Evolutionary conservation across 495 filamentous ascomycete species (phyloP), one percentile per base, ranked within the genome.

Genomic region (Podospora didyma): DNA sequence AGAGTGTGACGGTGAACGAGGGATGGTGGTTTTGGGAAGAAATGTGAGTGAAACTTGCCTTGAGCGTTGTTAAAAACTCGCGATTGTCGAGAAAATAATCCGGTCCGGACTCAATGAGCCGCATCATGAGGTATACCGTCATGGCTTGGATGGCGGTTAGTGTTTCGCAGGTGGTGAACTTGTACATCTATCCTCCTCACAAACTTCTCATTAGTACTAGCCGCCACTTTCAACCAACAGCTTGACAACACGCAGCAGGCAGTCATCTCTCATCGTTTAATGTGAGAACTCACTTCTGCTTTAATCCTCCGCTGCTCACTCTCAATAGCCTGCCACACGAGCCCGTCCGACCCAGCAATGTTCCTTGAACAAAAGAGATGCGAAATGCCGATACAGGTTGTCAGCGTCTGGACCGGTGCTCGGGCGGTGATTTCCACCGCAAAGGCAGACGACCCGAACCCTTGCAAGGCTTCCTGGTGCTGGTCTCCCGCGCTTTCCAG

Each of bases 81-180:
- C 37, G 19, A 26, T 59, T 48, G 22, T 23, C 22, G 17, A 48
- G 2, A 17, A 59, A 50, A 23, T 54, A 49, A 5, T 48, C 50
- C 34, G 14, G 21, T 4, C 56, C 56, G 7, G 50, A 59, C 1
- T 48, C 26, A 14, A 53, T 53, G 2, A 59, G 34, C 3, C 56
- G 49, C 56, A 59, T 59, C 3, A 49, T 42, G 22, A 31, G 21
- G 46, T 59, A 59, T 26, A 59, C 23, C 7, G 39, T 28, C 56
- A 54, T 59, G 2, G 56, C 49, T 21, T 59, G 56, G 31, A 49
- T 51, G 0, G 56, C 41, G 1, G 51, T 14, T 14, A 53, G 39
- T 7, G 51, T 45, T 46, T 53, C 51, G 9, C 39, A 35, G 9
- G 37, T 37, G 5, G 51, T 21, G 21, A 45, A 31, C 9, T 28